Base-by-base conservation (phyloP, 1,284 basidiomycete genomes). In the Tylopilus sp. region DNA sequence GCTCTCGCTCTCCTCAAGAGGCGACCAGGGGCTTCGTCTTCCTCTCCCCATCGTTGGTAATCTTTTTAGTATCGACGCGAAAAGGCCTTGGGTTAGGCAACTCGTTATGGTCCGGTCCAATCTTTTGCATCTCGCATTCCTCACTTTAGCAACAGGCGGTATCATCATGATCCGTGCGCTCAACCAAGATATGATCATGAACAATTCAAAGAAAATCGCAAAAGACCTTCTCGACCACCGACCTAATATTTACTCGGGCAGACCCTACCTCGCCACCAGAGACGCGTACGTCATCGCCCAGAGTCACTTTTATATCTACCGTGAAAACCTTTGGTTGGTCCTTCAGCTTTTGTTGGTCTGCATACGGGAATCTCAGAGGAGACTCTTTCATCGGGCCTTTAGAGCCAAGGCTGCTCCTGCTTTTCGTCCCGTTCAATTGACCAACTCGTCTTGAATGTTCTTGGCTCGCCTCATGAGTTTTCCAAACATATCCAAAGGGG, bases 311-410 rank as follows among this genome's bases (percentile, higher is more conserved):
- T 26, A n/a, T 11, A 23, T 31, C 12, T 13, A 6, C 31, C 8
- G 46, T 2, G 16, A 18, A 34, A 19, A 16, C 11, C 15, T 66
- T 43, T 43, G 62, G 62, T 28, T 59, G 51, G 43, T 46, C 46
- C n/a, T 66, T 65, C 45, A 59, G 50, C 30, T 50, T 67, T 30
- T 50, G 16, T 7, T 62, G 49, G 39, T 26, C 42, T 36, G 44
- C 21, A 25, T 66, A 64, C 12, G 55, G 57, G 3, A 49, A 58
- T 46, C 39, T 6, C 51, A 61, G 15, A 57, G 60, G 44, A 52
- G 50, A 31, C 38, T 66, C 1, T 66, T 64, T 34, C 64, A 67
- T 30, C 64, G 67, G 25, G 38, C 53, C 10, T 67, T 67, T 29
- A 49, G 55, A 36, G 44, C 54, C 5, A 58, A 67, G 33, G 53